Evolutionary conservation across 257 asterid species (phyloP).

Genomic region (Anisodus acutangulus): DNA sequence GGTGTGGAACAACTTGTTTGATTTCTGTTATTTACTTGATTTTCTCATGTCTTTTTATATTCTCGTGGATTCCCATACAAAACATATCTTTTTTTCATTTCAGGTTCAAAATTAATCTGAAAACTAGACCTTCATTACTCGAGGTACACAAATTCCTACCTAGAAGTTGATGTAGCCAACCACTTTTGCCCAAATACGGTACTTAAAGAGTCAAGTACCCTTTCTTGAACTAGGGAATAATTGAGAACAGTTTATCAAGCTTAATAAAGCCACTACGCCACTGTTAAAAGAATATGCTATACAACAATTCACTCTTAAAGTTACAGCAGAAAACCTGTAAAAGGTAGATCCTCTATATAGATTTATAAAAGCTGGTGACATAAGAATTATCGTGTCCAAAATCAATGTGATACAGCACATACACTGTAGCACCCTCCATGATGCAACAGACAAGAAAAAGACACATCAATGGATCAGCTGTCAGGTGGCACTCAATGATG

Average conservation of each 20-base stretch:
- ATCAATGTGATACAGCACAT: conserved; percentile 24
- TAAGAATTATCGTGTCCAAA: conserved; percentile 20
- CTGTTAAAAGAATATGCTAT: conserved; percentile 5
- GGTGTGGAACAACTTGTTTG: neutral
- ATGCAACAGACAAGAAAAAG: conserved; percentile 30
- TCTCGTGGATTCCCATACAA: neutral
- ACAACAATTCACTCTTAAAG: conserved; percentile 14
- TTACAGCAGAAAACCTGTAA: conserved; percentile 16
- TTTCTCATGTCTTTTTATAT: neutral
- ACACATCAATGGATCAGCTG: neutral
- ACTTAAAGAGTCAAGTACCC: too few relatives aligned
- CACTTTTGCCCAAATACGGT: neutral
- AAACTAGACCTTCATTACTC: neutral
- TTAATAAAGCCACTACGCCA: neutral
- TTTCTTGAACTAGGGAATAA: neutral
- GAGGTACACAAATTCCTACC: neutral
- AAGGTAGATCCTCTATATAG: conserved; percentile 20
- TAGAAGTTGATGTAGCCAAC: neutral
- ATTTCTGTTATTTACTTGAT: neutral
- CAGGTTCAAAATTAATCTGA: neutral
- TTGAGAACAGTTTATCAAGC: neutral
- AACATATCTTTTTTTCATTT: neutral
- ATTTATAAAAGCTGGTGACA: conserved; percentile 21
- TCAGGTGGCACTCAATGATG: conserved; percentile 52
- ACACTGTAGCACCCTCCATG: conserved; percentile 26